These are phyloP conservation scores for Solanum clarkiae DNA, from an alignment of 257 asterid genomes.

Conservation along the genomic window DNA sequence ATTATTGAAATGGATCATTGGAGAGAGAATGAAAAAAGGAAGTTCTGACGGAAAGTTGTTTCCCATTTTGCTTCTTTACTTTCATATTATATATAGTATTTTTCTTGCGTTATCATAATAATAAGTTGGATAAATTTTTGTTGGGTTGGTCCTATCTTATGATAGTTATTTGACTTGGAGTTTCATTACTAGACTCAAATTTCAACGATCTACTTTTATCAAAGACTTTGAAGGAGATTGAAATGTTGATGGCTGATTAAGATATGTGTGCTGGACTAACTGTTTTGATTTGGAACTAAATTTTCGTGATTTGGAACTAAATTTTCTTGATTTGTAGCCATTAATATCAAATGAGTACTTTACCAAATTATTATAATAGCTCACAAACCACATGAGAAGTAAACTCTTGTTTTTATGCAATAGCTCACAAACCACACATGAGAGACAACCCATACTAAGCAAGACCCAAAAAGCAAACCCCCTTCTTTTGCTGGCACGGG, in stretches of 20 bases:
- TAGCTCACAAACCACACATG: too few relatives aligned
- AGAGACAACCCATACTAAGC: too few relatives aligned
- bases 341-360: not conserved
- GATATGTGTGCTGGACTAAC: not conserved
- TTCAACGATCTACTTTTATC: not conserved
- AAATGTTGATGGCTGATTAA: not conserved
- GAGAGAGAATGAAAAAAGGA: not conserved
- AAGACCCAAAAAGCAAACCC: too few relatives aligned
- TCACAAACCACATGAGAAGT: too few relatives aligned
- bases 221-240: not conserved
- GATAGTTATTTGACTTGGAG: not conserved
- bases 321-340: not conserved
- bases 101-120: not conserved
- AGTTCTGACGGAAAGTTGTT: not conserved
- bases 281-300: not conserved
- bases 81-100: not conserved
- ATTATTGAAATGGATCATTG: conserved; percentile 23
- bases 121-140: not conserved
- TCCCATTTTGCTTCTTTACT: not conserved
- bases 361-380: not conserved
- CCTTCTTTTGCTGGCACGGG: too few relatives aligned
- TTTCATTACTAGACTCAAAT: not conserved
- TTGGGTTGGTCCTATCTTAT: not conserved
- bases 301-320: not conserved
- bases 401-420: too few relatives aligned